phyloP scores from a whole-genome alignment of 176 grass and related monocot genomes.

The Phoenix roebelenii region DNA sequence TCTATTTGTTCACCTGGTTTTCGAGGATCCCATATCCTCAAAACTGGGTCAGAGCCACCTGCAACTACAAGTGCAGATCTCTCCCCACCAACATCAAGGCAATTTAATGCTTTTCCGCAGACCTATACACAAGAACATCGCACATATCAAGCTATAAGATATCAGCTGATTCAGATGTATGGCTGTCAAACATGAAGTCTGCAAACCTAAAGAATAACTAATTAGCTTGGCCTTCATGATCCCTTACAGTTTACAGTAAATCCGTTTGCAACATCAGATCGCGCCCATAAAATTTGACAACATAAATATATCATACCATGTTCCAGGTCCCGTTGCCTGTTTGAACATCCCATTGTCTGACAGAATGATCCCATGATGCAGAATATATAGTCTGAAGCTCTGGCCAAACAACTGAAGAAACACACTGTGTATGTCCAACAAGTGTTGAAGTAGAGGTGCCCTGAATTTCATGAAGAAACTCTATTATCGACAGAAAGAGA shows the following conservation, averaged over 20 bases:
- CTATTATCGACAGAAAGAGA: too few relatives aligned
- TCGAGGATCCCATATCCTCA: constrained; percentile 96
- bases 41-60: constrained; percentile 69
- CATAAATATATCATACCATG: constrained; percentile 37
- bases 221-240: too few relatives aligned
- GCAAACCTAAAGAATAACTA: too few relatives aligned
- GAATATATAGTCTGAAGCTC: constrained; percentile 65
- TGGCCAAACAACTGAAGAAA: constrained; percentile 71
- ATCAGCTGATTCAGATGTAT: too few relatives aligned
- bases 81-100: constrained; percentile 81
- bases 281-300: too few relatives aligned
- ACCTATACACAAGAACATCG: constrained; percentile 34
- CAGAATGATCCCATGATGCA: constrained; percentile 96
- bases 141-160: too few relatives aligned
- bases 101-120: constrained; percentile 83
- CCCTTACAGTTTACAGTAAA: too few relatives aligned
- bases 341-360: constrained; percentile 85
- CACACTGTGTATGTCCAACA: constrained; percentile 77
- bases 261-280: too few relatives aligned
- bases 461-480: constrained; percentile 18
- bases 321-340: constrained; percentile 66
- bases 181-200: too few relatives aligned
- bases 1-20: constrained; percentile 62
- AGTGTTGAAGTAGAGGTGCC: constrained; percentile 59
- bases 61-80: constrained; percentile 70